Base-by-base conservation (phyloP, 805 yeast genomes). In the Sugiyamaella smithiae region DNA sequence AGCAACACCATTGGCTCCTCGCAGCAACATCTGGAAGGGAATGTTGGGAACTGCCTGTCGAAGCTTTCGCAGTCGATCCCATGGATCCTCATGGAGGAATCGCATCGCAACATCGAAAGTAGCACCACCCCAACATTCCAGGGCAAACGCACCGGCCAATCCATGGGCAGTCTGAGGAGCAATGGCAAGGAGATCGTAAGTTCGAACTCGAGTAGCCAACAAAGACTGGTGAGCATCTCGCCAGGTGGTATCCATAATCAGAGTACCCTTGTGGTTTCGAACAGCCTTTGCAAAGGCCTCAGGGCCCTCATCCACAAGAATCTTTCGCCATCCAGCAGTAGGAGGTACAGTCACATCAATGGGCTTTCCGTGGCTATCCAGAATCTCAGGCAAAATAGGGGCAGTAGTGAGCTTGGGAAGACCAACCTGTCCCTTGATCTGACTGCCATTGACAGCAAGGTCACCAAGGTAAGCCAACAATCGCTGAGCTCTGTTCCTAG, bases 111-210 rank as follows among this genome's bases (percentile, higher is more conserved):
- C 99, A 66, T 93, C 99, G 63, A 93, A 93, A 32, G 99, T 93
- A 48, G 99, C 99, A 72, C 99, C 99, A 73, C 99, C 99, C 99
- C 99, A 93, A 76, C 99, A 93, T 73, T 93, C 99, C 48, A 93
- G 75, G 16, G 99, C 93, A 68, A 89, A 93, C 2, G 96, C 95
- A 55, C 91, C 90, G 57, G 84, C 70, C 60, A 89, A 72, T 17
- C 96, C 98, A 64, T 85, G 84, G 2, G 97, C 87, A 26, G 99
- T 93, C 49, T 95, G 81, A 52, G 89, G 90, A 19, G 99, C 99
- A 73, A 93, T 88, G 59, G 89, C 85, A 45, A 84, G 73, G 63
- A 93, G 74, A 70, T 93, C 99, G 59, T 86, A 78, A 20, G 99
- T 93, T 72, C 99, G 83, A 32, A 93, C 95, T 72, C 99, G 85